Percentiles rank a stretch among this genome's conserved stretches.
Conservation (phyloP, 345 rosid species). For the Salix purpurea region DNA sequence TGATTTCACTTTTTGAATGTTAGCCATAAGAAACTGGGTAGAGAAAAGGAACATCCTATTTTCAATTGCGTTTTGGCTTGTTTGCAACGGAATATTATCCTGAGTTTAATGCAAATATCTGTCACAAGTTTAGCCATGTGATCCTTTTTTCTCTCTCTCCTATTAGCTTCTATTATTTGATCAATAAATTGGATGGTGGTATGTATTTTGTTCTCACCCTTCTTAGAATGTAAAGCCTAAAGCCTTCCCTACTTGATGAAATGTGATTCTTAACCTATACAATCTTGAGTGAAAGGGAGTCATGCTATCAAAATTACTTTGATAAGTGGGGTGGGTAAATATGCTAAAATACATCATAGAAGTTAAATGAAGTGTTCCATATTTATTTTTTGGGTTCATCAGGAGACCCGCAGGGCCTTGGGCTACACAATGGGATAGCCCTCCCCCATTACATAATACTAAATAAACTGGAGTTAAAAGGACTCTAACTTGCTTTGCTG, state of each 20-base stretch:
- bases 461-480: too few relatives aligned
- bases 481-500: too few relatives aligned
- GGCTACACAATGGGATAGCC: too few relatives aligned
- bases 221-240: neutral
- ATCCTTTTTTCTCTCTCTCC: too few relatives aligned
- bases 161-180: neutral
- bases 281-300: neutral
- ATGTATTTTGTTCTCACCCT: slow-evolving; percentile 3
- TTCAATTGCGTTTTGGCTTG: neutral
- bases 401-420: too few relatives aligned
- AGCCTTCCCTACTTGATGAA: neutral
- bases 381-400: neutral
- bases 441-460: too few relatives aligned
- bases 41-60: neutral
- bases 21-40: neutral
- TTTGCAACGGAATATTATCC: neutral
- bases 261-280: neutral
- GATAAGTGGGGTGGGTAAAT: neutral
- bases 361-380: slow-evolving; percentile 2
- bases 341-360: neutral
- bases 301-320: neutral
- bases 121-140: neutral
- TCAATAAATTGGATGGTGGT: neutral
- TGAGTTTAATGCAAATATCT: neutral
- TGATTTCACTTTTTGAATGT: neutral